Evolutionary conservation across 331 rosid species (phyloP), one percentile per base, ranked within the genome.

Genomic region (Erythrophleum ivorense): DNA sequence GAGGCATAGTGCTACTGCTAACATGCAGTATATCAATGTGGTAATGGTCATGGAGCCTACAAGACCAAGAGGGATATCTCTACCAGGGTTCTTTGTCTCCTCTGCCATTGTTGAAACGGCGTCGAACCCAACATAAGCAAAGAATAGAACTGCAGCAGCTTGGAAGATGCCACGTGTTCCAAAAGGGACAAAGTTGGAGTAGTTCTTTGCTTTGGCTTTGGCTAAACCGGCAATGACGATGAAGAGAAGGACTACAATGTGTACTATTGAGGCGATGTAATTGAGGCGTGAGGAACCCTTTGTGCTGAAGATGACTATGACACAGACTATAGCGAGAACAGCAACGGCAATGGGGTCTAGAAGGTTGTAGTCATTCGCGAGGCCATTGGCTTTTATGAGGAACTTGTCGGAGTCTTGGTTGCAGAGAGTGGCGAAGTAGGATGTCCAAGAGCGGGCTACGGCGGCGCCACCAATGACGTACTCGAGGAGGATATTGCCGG

Each of bases 401-500:
- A 94, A 89, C 43, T 85, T 94, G 21, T 92, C 90, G 3, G 97
- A 76, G 0, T 24, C 7, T 36, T 21, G 90, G 81, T 94, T 94
- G 85, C 90, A 88, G 6, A 94, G 91, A 0, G 98, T 91, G 58
- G 98, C 91, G 31, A 94, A 94, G 85, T 94, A 94, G 52, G 98
- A 94, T 3, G 98, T 94, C 97, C 97, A 94, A 0, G 97, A 84
- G 9, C 97, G 92, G 1, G 97, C 92, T 0, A 92, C 97, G 0
- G 97, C 94, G 0, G 97, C 98, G 0, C 90, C 87, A 1, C 90
- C 90, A 0, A 92, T 82, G 1, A 92, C 88, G 15, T 94, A 94
- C 53, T 94, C 97, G 0, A 92, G 95, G 11, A 94, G 85, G 78
- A 94, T 94, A 87, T 92, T 94, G 7, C 98, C 98, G 14, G 95